phyloP scores from a whole-genome alignment of 768 basidiomycete genomes.

The Goffeauzyma gilvescens region DNA sequence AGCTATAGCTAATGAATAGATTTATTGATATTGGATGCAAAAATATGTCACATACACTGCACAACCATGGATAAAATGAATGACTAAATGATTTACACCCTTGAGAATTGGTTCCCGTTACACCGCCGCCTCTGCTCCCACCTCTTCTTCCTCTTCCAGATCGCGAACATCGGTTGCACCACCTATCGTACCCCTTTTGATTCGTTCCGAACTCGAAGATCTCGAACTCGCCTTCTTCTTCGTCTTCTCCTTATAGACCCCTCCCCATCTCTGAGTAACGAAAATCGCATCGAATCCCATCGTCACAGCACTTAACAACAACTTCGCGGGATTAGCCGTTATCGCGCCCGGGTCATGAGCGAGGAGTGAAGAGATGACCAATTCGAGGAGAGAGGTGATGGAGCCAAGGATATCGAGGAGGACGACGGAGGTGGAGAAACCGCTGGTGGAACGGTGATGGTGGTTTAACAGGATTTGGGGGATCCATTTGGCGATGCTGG shows the following conservation, averaged over 20 bases:
- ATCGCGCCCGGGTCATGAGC: constrained; percentile 23
- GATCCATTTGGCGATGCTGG: constrained; percentile 33
- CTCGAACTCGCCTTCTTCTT: too few relatives aligned
- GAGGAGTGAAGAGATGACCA: constrained; percentile 22
- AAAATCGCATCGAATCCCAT: constrained; percentile 17
- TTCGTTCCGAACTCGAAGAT: too few relatives aligned
- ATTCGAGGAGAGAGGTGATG: constrained; percentile 22
- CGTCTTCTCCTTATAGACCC: not conserved
- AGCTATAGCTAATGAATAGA: too few relatives aligned
- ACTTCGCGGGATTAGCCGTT: constrained; percentile 27
- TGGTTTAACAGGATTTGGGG: constrained; percentile 35
- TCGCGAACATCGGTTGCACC: too few relatives aligned
- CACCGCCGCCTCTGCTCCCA: too few relatives aligned
- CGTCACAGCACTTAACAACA: constrained; percentile 18
- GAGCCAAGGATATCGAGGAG: constrained; percentile 30
- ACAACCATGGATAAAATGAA: too few relatives aligned
- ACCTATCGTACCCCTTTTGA: too few relatives aligned
- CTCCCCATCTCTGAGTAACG: constrained; percentile 6
- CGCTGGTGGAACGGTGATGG: constrained; percentile 27
- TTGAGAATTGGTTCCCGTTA: too few relatives aligned
- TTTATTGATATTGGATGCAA: too few relatives aligned
- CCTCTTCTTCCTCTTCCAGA: too few relatives aligned
- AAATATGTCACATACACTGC: too few relatives aligned
- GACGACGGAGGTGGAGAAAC: constrained; percentile 23
- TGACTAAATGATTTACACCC: too few relatives aligned